phyloP scores from a whole-genome alignment of 768 basidiomycete species.

The Xerocomus brunneocitrinus region DNA sequence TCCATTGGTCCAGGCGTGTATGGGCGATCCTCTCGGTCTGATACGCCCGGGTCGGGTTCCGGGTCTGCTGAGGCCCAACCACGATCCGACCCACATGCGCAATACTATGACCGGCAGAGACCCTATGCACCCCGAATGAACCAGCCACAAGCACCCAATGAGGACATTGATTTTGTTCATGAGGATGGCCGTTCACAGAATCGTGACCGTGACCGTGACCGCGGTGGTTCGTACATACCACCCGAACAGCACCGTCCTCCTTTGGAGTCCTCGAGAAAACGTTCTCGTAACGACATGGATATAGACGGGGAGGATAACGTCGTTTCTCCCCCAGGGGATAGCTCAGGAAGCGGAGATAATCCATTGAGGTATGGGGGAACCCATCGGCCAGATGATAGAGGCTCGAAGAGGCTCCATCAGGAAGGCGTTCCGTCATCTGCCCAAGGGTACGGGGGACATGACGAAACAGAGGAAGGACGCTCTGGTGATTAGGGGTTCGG shows the following conservation, averaged over 20 bases:
- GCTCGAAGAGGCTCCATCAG: conserved; percentile 56
- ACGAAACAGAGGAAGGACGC: conserved; percentile 30
- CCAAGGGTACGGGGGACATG: conserved; percentile 24
- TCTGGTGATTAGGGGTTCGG: conserved; percentile 32
- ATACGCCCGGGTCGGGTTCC: conserved; percentile 54
- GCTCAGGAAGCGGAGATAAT: conserved; percentile 27
- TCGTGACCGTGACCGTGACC: conserved; percentile 40
- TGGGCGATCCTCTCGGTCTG: conserved; percentile 47
- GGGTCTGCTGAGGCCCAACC: conserved; percentile 46
- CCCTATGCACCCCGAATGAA: conserved; percentile 50
- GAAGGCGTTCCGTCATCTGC: conserved; percentile 31
- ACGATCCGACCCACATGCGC: conserved; percentile 44
- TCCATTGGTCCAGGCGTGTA: conserved; percentile 29
- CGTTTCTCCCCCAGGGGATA: conserved; percentile 28
- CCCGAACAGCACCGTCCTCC: conserved; percentile 36
- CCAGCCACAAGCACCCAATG: conserved; percentile 35
- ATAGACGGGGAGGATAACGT: conserved; percentile 52
- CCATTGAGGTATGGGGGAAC: conserved; percentile 33
- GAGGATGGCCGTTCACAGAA: conserved; percentile 45
- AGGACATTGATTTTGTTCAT: conserved; percentile 50
- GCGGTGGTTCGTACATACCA: conserved; percentile 31
- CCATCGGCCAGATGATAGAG: conserved; percentile 46
- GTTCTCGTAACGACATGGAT: conserved; percentile 61
- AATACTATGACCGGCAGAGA: conserved; percentile 46
- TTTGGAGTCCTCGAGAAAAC: conserved; percentile 49